Base-by-base conservation (phyloP, 2,329 filamentous ascomycete genomes). In the Diaporthe aspalathi region DNA sequence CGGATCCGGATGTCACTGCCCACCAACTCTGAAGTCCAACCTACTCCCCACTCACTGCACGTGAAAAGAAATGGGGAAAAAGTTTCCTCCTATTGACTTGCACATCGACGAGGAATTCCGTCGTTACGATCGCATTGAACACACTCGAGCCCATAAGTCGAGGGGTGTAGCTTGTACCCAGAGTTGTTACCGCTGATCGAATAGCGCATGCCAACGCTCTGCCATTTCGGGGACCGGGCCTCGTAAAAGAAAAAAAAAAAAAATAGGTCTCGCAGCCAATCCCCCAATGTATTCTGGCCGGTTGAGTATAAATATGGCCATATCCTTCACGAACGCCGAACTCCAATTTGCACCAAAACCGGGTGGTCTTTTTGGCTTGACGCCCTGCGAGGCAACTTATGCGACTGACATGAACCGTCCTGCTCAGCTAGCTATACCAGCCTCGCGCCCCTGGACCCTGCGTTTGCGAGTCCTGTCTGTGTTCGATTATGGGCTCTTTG, bases 401-500 rank as follows among this genome's bases (percentile, higher is more conserved):
- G 60, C 14, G 12, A 45, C 29, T 22, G 32, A 35, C 14, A 8
- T 22, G 29, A 16, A 35, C 38, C 29, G 27, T 50, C 60, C n/a
- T n/a, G 29, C 38, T 20, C 27, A n/a, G 32, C 56, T 73, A 79
- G 70, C 85, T 88, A 78, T 93, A 93, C 92, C 92, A 94, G 29
- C 90, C 89, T 45, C 85, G 82, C 16, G 86, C 85, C 2, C 87
- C 89, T 7, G 88, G 87, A 1, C 85, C 86, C 35, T 83, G 79
- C 38, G 80, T 81, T 8, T 81, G 80, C 70, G 88, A 83, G 74
- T 94, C 91, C 73, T 88, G 83, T 20, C 96, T 89, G 80, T 97
- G 93, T n/a, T 91, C 88, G 73, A 99, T 98, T 81, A 98, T 91
- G 1, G 93, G 86, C 74, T 94, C 86, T n/a, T 84, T 87, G 74